Base-by-base conservation (phyloP, 1,139 yeast genomes). In the Scheffersomyces cryptocercus region DNA sequence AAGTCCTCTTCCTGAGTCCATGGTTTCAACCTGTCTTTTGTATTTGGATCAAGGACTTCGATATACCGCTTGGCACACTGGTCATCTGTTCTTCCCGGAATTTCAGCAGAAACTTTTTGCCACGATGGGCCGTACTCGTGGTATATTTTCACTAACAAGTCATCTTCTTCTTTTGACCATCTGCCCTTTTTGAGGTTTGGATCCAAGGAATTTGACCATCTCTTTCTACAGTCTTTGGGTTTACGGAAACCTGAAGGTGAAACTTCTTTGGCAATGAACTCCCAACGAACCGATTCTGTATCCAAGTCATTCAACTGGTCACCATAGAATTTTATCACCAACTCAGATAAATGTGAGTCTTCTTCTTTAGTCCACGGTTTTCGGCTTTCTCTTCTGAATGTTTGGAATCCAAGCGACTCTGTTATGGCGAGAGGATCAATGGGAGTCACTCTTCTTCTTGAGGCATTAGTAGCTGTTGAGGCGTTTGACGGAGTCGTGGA, bases 21-120 rank as follows among this genome's bases (percentile, higher is more conserved):
- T 4, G 87, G 84, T 51, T 88, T 78, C 38, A 89, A 70, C 42
- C 97, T 68, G 53, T 87, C 90, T 46, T 84, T 82, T 4, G 93
- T 84, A 53, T 67, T 77, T 2, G 97, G 97, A 54, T 88, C 95
- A 46, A 91, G 66, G 1, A 90, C 96, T 57, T 91, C 98, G 15
- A 85, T 82, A 62, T 89, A 91, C 52, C 98, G 68, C 58, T 91
- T 91, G 2, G 96, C 89, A 67, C 97, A 91, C 66, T 91, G 98
- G 62, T 90, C 97, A 59, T 90, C 97, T 1, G 96, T 91, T 56
- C 98, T 73, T 3, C 97, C 96, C 1, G 81, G 78, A 10, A 90
- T 86, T 42, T 79, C 84, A 41, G 75, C 68, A 0, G 96, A 83
- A 7, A 91, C 91, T 52, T 84, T 84, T 49, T 87, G 88, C 98